Evolutionary conservation across 768 basidiomycete species (phyloP).

Genomic region (Kwoniella pini): DNA sequence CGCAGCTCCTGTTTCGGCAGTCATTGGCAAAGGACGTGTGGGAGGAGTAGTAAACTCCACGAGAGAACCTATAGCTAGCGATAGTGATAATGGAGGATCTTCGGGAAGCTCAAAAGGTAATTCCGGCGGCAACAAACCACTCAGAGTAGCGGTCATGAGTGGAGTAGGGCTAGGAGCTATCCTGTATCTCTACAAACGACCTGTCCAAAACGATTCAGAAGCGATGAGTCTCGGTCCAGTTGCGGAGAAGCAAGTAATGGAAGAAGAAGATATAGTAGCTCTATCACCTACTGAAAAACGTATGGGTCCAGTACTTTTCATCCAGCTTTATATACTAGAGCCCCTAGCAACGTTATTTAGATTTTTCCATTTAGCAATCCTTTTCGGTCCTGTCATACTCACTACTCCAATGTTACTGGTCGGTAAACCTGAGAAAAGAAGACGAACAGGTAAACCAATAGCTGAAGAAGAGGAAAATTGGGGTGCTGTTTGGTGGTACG

Average conservation of each 20-base stretch:
- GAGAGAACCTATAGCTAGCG: background rate
- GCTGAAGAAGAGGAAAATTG: slow-evolving; percentile 72
- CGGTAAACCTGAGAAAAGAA: slow-evolving; percentile 59
- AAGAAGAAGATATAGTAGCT: slow-evolving; percentile 23
- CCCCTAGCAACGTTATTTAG: slow-evolving; percentile 78
- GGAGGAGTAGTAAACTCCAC: slow-evolving; percentile 14
- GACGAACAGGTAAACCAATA: slow-evolving; percentile 49
- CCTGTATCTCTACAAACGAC: slow-evolving; percentile 23
- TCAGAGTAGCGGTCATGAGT: slow-evolving; percentile 25
- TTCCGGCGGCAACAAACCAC: background rate
- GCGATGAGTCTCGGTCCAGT: slow-evolving; percentile 13
- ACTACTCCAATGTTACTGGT: slow-evolving; percentile 77
- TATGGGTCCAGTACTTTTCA: slow-evolving; percentile 58
- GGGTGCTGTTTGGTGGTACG: slow-evolving; percentile 98
- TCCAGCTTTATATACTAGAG: slow-evolving; percentile 71
- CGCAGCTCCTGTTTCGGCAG: slow-evolving; percentile 28
- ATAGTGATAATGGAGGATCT: background rate
- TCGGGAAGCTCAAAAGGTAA: background rate
- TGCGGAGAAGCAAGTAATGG: background rate
- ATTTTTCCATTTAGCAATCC: slow-evolving; percentile 75
- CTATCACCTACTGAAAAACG: slow-evolving; percentile 70
- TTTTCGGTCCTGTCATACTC: slow-evolving; percentile 86
- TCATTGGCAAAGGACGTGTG: slow-evolving; percentile 30
- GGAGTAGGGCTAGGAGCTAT: slow-evolving; percentile 35
- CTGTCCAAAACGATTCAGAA: slow-evolving; percentile 32